A percentile compares a stretch with the other conserved stretches of the same genome.
phyloP scores from a whole-genome alignment of 1,284 basidiomycete species.

The Coniferiporia weirii region DNA sequence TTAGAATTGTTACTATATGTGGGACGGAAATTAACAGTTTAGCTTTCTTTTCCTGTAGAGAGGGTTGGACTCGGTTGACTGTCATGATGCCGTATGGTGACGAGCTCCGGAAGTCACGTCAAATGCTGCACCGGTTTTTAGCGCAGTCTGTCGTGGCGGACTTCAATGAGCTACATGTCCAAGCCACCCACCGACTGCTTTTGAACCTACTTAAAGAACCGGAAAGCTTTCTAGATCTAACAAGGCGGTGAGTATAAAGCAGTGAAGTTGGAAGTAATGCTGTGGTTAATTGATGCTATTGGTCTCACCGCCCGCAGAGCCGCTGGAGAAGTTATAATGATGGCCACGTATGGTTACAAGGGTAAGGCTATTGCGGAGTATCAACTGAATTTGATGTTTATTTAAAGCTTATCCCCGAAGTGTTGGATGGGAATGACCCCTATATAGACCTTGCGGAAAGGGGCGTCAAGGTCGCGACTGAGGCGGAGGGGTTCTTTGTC shows the following conservation, averaged over 20 bases:
- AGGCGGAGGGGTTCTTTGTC: conserved; percentile 15
- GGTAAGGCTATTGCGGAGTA: not conserved
- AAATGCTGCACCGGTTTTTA: conserved; percentile 23
- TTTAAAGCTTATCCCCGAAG: not conserved
- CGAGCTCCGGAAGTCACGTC: conserved; percentile 22
- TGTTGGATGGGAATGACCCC: conserved; percentile 2
- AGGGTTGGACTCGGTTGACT: conserved; percentile 9
- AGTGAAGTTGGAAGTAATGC: not conserved
- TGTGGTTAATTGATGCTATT: not conserved
- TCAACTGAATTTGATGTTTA: not conserved
- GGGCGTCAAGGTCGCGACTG: conserved; percentile 12
- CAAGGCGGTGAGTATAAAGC: not conserved
- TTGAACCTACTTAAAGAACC: not conserved
- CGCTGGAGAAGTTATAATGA: conserved; percentile 8
- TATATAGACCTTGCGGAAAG: conserved; percentile 13
- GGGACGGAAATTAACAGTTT: too few species aligned
- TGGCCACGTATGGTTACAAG: conserved; percentile 10
- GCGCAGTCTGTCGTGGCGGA: not conserved
- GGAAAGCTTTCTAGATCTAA: not conserved
- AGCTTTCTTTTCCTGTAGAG: not conserved
- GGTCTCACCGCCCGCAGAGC: not conserved
- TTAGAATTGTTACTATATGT: not conserved
- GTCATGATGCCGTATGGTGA: conserved; percentile 22
- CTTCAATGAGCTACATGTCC: not conserved
- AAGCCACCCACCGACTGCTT: conserved; percentile 9